Conservation (phyloP, 768 basidiomycete genomes). For the Hericium erinaceus region DNA sequence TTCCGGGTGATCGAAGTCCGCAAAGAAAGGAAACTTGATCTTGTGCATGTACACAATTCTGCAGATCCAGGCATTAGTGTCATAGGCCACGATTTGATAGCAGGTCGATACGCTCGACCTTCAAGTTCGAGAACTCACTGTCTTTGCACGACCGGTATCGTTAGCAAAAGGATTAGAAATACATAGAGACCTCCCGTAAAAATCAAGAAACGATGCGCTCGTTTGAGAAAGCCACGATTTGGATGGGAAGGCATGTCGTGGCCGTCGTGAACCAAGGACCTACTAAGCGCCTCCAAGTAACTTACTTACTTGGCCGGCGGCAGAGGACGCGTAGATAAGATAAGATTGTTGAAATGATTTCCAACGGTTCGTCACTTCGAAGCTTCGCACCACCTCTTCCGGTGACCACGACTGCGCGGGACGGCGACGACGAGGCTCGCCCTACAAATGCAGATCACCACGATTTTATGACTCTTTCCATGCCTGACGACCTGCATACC, state of each 20-base stretch:
- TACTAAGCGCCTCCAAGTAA: background rate
- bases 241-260: background rate
- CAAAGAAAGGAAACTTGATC: conserved; percentile 50
- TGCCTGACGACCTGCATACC: no score
- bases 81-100: conserved; percentile 16
- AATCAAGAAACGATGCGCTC: conserved; percentile 21
- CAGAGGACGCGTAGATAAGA: background rate
- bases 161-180: conserved; percentile 37
- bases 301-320: background rate
- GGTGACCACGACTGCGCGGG: no score
- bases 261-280: background rate
- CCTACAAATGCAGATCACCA: no score
- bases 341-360: background rate
- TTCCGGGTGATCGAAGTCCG: conserved; percentile 62
- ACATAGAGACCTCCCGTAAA: conserved; percentile 46
- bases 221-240: conserved; percentile 12
- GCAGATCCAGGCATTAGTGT: background rate
- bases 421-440: no score
- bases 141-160: conserved; percentile 56
- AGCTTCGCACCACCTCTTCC: no score
- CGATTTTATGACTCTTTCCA: no score
- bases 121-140: conserved; percentile 38
- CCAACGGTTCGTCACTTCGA: no score
- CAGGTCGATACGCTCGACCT: conserved; percentile 11
- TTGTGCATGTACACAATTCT: conserved; percentile 60